Conservation (phyloP, 306 rosid genomes). For the Dryas octopetala region DNA sequence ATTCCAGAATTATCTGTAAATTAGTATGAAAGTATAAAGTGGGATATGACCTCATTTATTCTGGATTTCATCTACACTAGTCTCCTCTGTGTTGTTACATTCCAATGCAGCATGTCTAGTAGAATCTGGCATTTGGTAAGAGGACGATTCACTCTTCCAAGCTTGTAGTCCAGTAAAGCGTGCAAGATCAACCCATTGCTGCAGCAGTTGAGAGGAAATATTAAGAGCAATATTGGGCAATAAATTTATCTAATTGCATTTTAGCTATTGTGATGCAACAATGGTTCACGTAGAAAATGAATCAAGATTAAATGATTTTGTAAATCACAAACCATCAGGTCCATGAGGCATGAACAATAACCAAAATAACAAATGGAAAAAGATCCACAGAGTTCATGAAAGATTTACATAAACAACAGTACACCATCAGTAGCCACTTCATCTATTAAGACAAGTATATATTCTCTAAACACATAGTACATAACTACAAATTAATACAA, state of each 20-base stretch:
- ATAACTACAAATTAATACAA: conserved; percentile 9
- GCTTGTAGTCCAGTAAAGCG: conserved; percentile 78
- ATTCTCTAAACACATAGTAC: not conserved
- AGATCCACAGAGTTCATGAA: not conserved
- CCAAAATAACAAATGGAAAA: not conserved
- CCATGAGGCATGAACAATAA: not conserved
- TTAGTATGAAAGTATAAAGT: conserved; percentile 10
- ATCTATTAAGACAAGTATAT: not conserved
- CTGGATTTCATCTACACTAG: conserved; percentile 54
- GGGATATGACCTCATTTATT: conserved; percentile 49
- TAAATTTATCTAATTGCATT: conserved; percentile 5
- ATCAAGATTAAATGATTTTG: not conserved
- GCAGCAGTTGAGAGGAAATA: conserved; percentile 37
- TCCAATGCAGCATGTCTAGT: conserved; percentile 51
- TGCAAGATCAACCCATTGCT: conserved; percentile 98
- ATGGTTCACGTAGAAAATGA: conserved; percentile 1
- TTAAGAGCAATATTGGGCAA: not conserved
- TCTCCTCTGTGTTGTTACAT: conserved; percentile 63
- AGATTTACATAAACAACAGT: not conserved
- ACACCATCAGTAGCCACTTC: not conserved
- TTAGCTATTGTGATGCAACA: not conserved
- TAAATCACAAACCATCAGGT: not conserved
- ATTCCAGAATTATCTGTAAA: conserved; percentile 31
- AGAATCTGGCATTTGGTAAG: conserved; percentile 46
- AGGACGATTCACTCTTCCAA: conserved; percentile 46